Percentiles rank a stretch among this genome's conserved stretches.
Evolutionary conservation across 371 early-diverging fungal species (phyloP).

Genomic region (Synchytrium microbalum): DNA sequence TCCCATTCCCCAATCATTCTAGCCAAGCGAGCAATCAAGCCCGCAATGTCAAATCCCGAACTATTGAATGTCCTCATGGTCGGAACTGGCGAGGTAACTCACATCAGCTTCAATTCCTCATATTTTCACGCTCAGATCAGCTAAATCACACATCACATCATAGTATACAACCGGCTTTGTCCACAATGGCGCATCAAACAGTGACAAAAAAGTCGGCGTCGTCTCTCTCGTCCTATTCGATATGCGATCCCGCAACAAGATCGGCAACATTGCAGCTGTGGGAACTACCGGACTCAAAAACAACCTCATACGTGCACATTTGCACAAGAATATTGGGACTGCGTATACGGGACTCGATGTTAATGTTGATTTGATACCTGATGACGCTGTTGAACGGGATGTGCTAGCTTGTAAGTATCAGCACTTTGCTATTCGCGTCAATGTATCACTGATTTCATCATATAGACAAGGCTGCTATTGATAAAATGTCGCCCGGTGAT

Average conservation of each 20-base stretch:
- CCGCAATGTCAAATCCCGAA: too few relatives aligned
- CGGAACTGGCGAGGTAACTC: too few relatives aligned
- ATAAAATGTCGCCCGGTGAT: constrained; percentile 32
- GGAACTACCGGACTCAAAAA: constrained; percentile 42
- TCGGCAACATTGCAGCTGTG: constrained; percentile 28
- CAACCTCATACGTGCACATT: constrained; percentile 24
- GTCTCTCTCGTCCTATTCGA: constrained; percentile 41
- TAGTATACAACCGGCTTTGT: constrained; percentile 35
- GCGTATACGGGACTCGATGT: constrained; percentile 31
- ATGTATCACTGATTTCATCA: not conserved
- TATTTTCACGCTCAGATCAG: too few relatives aligned
- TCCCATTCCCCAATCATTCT: too few relatives aligned
- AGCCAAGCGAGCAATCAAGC: too few relatives aligned
- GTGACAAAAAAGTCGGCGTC: constrained; percentile 43
- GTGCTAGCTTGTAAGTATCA: constrained; percentile 20
- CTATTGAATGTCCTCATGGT: too few relatives aligned
- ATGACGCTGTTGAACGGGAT: constrained; percentile 24
- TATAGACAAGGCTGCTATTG: constrained; percentile 40
- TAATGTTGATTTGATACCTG: constrained; percentile 25
- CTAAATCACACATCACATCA: not conserved
- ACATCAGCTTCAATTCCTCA: too few relatives aligned
- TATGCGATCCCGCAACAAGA: constrained; percentile 35
- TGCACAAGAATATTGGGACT: constrained; percentile 24
- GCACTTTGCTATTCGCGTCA: not conserved
- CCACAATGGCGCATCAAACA: constrained; percentile 17